Evolutionary conservation across 306 rosid genomes (phyloP).

Genomic region (Alnus rubra): DNA sequence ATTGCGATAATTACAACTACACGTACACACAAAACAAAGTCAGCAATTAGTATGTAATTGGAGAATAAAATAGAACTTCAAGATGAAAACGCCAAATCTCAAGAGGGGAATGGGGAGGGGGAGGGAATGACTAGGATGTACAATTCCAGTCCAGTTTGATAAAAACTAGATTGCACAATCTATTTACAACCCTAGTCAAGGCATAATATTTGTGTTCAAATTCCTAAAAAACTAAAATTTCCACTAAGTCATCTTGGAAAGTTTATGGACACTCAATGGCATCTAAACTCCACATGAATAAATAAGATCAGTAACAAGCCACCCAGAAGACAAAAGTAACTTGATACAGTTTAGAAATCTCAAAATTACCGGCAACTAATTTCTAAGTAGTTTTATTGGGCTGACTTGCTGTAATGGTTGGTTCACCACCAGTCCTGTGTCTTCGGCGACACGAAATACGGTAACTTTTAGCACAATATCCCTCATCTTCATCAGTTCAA

Average conservation of each 20-base stretch:
- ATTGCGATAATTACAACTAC: background rate
- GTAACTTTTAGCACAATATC: slow-evolving; percentile 87
- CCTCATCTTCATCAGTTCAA: slow-evolving; percentile 63
- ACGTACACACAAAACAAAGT: background rate
- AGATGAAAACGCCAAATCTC: background rate
- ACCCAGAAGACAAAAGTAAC: slow-evolving; percentile 34
- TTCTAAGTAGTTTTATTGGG: slow-evolving; percentile 52
- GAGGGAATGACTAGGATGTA: slow-evolving; percentile 19
- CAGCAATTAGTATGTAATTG: background rate
- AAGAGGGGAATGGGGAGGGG: background rate
- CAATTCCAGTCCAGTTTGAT: slow-evolving; percentile 31
- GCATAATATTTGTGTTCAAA: slow-evolving; percentile 14
- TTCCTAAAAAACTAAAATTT: slow-evolving; percentile 31
- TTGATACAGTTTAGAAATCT: slow-evolving; percentile 38
- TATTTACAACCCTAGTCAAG: slow-evolving; percentile 60
- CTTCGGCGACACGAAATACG: slow-evolving; percentile 61
- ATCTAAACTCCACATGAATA: slow-evolving; percentile 50
- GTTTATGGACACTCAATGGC: slow-evolving; percentile 41
- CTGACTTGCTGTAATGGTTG: slow-evolving; percentile 46
- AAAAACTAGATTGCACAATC: slow-evolving; percentile 50
- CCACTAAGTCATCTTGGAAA: slow-evolving; percentile 43
- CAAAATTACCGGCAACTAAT: slow-evolving; percentile 32
- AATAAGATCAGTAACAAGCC: slow-evolving; percentile 43
- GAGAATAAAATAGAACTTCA: slow-evolving; percentile 4
- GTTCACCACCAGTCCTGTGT: slow-evolving; percentile 42